A percentile compares a stretch with the other conserved stretches of the same genome.
These are phyloP conservation scores for Puccinia triticina DNA, from an alignment of 1,284 basidiomycete species.

Conservation along the genomic window DNA sequence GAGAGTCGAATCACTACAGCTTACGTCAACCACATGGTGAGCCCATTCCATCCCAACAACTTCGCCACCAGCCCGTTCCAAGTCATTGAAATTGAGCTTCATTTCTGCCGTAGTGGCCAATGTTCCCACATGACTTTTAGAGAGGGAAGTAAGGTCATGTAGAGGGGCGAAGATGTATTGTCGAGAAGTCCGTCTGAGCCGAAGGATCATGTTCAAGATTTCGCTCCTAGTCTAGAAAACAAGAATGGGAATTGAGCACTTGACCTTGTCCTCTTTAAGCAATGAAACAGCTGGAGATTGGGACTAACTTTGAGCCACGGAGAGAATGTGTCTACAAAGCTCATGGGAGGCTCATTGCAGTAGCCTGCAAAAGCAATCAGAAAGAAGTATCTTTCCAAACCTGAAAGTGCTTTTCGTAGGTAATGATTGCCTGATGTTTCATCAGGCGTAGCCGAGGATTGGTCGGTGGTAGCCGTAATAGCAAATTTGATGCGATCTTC, in stretches of 20 bases:
- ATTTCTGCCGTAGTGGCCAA: slow-evolving; percentile 58
- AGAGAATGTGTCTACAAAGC: slow-evolving; percentile 73
- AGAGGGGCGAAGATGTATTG: slow-evolving; percentile 85
- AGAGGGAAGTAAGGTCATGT: slow-evolving; percentile 80
- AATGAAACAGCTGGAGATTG: neutral
- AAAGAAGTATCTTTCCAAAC: slow-evolving; percentile 76
- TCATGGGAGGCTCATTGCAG: slow-evolving; percentile 71
- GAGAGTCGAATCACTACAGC: slow-evolving; percentile 51
- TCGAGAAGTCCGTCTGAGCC: slow-evolving; percentile 73
- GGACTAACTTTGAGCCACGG: slow-evolving; percentile 76
- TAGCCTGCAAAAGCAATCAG: slow-evolving; percentile 92
- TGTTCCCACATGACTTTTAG: slow-evolving; percentile 67
- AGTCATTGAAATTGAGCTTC: slow-evolving; percentile 62
- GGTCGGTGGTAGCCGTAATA: slow-evolving; percentile 67
- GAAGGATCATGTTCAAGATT: slow-evolving; percentile 66
- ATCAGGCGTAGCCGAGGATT: slow-evolving; percentile 60
- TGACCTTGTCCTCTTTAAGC: neutral
- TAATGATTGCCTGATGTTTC: slow-evolving; percentile 64
- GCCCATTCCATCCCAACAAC: slow-evolving; percentile 91
- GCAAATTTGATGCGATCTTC: slow-evolving; percentile 81
- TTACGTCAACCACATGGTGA: slow-evolving; percentile 82
- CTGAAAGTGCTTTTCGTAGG: slow-evolving; percentile 62
- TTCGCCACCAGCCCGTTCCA: slow-evolving; percentile 78
- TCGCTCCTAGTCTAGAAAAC: slow-evolving; percentile 47
- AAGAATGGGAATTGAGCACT: slow-evolving; percentile 42